Evolutionary conservation across 2,329 filamentous ascomycete genomes (phyloP), one percentile per base, ranked within the genome.

Genomic region (Colletotrichum lentis): DNA sequence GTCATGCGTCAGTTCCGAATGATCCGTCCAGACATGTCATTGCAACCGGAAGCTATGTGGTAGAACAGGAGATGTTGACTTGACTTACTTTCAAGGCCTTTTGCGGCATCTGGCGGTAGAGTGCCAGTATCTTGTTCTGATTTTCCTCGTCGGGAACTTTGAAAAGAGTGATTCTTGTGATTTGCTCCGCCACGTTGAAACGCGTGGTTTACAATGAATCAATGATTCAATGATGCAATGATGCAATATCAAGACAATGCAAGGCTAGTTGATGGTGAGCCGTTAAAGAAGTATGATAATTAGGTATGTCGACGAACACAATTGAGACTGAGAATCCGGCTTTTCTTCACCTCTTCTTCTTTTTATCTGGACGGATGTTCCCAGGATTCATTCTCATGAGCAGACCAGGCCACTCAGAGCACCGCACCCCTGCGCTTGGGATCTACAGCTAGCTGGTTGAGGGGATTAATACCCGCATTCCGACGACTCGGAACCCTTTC

Each of bases 91-190:
- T 76, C 65, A 78, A 14, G n/a, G 78, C 74, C 37, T 74, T 70
- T 16, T 60, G 44, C 0, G 75, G 74, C 75, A 80, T 75, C 18
- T 71, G 59, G n/a, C 71, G 74, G 69, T 80, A 80, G 3, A 77
- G 69, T 0, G 71, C 69, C 1, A 80, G 35, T 8, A 80, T 62
- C 14, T 71, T 75, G 24, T 75, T 64, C 43, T 74, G 76, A 35
- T 79, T 74, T 11, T 76, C 77, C 27, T 72, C 70, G 3, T 72
- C 71, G 27, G 75, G 73, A 6, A 81, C 76, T 67, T 81, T 80
- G 74, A 80, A 81, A 2, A 80, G 73, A 2, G 79, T 81, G 10
- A 81, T 72, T 20, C 78, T 73, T 14, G 74, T 67, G 56, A 75
- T 70, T 1, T 50, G 27, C 31, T 20, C 50, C 12, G 73, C 7